phyloP scores from a whole-genome alignment of 352 stramenopile genomes.

The Pelagophyceae sp. region DNA sequence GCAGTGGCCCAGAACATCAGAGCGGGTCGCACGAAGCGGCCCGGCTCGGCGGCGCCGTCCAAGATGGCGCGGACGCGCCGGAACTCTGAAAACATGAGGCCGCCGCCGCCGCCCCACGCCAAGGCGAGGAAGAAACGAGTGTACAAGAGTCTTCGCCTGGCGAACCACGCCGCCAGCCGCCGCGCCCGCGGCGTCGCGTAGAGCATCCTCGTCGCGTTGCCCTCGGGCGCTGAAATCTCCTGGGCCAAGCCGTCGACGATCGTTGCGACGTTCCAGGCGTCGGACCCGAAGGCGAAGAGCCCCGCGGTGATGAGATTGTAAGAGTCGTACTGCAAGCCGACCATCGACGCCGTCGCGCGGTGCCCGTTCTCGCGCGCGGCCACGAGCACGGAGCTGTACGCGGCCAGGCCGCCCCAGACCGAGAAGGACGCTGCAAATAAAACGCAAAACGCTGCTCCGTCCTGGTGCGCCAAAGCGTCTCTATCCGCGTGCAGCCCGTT shows the following conservation, averaged over 20 bases:
- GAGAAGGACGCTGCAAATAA: not conserved
- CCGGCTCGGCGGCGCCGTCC: not conserved
- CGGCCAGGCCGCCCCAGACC: not conserved
- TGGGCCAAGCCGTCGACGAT: conserved; percentile 7
- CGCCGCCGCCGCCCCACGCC: not conserved
- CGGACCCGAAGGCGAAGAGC: not conserved
- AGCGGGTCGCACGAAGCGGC: too few relatives aligned
- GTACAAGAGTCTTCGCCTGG: not conserved
- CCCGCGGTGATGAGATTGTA: not conserved
- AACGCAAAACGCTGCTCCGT: not conserved
- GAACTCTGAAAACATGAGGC: not conserved
- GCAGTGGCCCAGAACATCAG: not conserved
- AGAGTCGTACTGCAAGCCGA: not conserved
- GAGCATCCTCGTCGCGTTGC: too few relatives aligned
- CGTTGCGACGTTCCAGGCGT: not conserved
- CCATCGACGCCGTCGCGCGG: not conserved
- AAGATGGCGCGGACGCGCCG: not conserved
- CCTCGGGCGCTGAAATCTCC: not conserved
- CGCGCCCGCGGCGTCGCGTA: not conserved
- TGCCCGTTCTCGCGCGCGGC: not conserved
- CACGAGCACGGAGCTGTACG: not conserved
- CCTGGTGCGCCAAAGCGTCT: not conserved
- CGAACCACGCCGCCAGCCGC: not conserved
- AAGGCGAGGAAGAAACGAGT: not conserved
- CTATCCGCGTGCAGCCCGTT: not conserved